Evolutionary conservation across 2,329 filamentous ascomycete species (phyloP), one percentile per base, ranked within the genome.

Genomic region (Lachnellula cervina): DNA sequence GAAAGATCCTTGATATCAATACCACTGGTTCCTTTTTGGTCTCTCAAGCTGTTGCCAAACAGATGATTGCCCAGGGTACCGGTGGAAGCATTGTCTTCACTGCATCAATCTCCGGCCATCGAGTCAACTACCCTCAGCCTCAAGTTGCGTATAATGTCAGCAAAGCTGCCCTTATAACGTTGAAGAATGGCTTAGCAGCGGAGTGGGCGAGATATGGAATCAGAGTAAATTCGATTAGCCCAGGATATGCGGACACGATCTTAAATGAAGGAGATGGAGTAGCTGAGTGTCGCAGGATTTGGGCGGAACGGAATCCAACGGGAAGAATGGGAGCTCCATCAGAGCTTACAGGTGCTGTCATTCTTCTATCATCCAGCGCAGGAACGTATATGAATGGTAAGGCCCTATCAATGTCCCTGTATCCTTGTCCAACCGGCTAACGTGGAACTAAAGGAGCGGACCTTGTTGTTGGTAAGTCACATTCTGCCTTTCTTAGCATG

Each of bases 151-250:
- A 92, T 67, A 91, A 92, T 61, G 82, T 83, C 1, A 83, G 79
- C 60, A 92, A 92, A 69, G 82, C 85, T 0, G 86, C 81, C 0
- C 70, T 91, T 1, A 63, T 87, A 32, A 79, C 81, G 50, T 69
- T 90, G 62, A 84, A 82, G 49, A 81, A 78, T 60, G 84, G 77
- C 37, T 71, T 91, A 16, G 88, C 87, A 0, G 86, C 84, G 0
- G 88, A 92, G 70, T 91, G 87, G 88, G 84, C 84, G 1, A 71
- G 75, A 1, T 79, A 86, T 66, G 88, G 88, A 0, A 88, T 92
- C 58, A 72, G 85, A 2, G 83, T 88, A 5, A 91, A 92, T 63
- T 81, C 77, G 17, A 77, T 92, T 45, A 83, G 79, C 40, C 88
- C 88, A 0, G 88, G 88, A 0, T 91, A 91, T 63, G 89, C 90